These are phyloP conservation scores for Hemileccinum impolitum DNA, from an alignment of 768 basidiomycete species.

Conservation along the genomic window DNA sequence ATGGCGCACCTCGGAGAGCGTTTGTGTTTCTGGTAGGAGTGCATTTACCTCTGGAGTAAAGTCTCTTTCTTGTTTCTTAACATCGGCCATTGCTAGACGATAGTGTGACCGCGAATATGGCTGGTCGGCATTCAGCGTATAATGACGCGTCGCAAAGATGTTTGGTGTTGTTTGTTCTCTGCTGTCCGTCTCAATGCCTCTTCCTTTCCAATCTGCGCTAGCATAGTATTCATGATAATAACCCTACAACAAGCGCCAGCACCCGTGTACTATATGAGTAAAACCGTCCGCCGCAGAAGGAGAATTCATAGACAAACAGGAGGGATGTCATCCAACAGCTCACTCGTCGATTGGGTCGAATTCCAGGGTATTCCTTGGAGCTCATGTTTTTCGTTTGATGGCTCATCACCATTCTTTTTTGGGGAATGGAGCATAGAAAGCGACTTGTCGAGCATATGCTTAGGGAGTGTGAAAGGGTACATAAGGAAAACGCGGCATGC, in stretches of 20 bases:
- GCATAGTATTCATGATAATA: constrained; percentile 39
- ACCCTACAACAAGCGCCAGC: constrained; percentile 46
- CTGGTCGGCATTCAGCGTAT: constrained; percentile 27
- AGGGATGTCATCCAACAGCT: constrained; percentile 33
- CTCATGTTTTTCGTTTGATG: constrained; percentile 29
- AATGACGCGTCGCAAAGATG: constrained; percentile 64
- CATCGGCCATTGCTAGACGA: constrained; percentile 65
- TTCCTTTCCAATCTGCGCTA: constrained; percentile 29
- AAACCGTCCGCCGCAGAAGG: constrained; percentile 33
- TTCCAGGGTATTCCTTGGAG: constrained; percentile 22
- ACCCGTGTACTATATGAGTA: constrained; percentile 44
- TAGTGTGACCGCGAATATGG: constrained; percentile 40
- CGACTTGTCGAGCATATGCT: constrained; percentile 37
- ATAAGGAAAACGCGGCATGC: constrained; percentile 46
- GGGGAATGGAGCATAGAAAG: constrained; percentile 32
- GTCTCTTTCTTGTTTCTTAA: constrained; percentile 84
- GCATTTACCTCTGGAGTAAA: constrained; percentile 80
- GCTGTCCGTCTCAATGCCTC: constrained; percentile 1
- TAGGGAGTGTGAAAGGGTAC: constrained; percentile 50
- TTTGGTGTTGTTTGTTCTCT: constrained; percentile 39
- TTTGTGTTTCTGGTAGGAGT: constrained; percentile 64
- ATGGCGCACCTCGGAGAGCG: constrained; percentile 64
- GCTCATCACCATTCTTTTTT: constrained; percentile 29
- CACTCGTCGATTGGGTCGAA: constrained; percentile 26
- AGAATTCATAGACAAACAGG: constrained; percentile 52